Evolutionary conservation across 2,329 filamentous ascomycete genomes (phyloP).

Genomic region (Emericellopsis atlantica): DNA sequence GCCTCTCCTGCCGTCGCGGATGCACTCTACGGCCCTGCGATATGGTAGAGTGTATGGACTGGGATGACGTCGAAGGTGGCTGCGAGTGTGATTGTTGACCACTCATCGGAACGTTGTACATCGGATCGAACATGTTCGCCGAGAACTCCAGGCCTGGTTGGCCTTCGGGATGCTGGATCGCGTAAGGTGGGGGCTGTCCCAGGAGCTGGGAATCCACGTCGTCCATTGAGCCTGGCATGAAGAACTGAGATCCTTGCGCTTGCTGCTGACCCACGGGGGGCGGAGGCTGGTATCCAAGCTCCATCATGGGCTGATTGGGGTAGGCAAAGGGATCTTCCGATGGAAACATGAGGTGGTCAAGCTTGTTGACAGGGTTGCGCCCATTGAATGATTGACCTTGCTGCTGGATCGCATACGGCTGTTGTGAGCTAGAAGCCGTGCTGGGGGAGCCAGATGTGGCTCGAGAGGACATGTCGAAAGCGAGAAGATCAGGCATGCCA

Average conservation of each 20-base stretch:
- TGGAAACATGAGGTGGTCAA: slow-evolving; percentile 71
- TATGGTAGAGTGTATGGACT: slow-evolving; percentile 1
- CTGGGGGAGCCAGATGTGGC: slow-evolving; percentile 30
- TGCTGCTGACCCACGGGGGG: slow-evolving; percentile 15
- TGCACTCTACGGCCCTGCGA: slow-evolving; percentile 1
- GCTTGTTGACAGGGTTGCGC: slow-evolving; percentile 46
- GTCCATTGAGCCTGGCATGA: slow-evolving; percentile 40
- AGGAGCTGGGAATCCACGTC: slow-evolving; percentile 65
- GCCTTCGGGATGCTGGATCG: slow-evolving; percentile 38
- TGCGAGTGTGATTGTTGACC: slow-evolving; percentile 15
- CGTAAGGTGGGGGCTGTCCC: slow-evolving; percentile 57
- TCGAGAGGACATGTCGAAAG: slow-evolving; percentile 29
- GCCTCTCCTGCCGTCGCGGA: slow-evolving; percentile 18
- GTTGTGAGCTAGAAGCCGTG: slow-evolving; percentile 25
- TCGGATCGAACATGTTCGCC: slow-evolving; percentile 29
- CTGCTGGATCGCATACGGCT: slow-evolving; percentile 12
- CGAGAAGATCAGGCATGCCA: slow-evolving; percentile 28
- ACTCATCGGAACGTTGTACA: slow-evolving; percentile 23
- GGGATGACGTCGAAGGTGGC: slow-evolving; percentile 1
- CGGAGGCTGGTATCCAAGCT: slow-evolving; percentile 28
- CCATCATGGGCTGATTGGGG: slow-evolving; percentile 62
- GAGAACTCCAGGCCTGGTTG: slow-evolving; percentile 28
- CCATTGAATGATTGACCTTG: slow-evolving; percentile 20
- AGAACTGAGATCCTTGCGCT: slow-evolving; percentile 28
- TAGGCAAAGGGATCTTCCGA: slow-evolving; percentile 69